phyloP scores from a whole-genome alignment of 2,329 filamentous ascomycete species.

The Aspergillus glaucus region DNA sequence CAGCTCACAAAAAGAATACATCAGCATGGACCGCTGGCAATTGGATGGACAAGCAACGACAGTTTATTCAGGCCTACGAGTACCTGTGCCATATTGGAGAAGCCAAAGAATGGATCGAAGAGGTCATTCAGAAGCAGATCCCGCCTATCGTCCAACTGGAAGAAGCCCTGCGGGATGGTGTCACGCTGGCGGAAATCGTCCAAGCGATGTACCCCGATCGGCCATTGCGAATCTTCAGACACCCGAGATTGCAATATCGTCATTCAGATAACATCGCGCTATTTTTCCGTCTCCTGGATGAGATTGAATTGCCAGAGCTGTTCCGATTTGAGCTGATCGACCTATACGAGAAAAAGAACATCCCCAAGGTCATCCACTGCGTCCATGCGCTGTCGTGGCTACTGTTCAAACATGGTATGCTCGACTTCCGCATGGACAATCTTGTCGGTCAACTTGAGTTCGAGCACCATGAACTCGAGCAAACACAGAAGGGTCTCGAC shows the following conservation, averaged over 20 bases:
- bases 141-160: slow-evolving; percentile 91
- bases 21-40: slow-evolving; percentile 76
- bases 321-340: slow-evolving; percentile 97
- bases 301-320: slow-evolving; percentile 86
- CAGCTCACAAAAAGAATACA: slow-evolving; percentile 45
- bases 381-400: slow-evolving; percentile 97
- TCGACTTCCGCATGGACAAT: slow-evolving; percentile 94
- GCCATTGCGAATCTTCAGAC: slow-evolving; percentile 73
- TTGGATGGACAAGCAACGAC: slow-evolving; percentile 98
- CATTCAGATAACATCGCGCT: slow-evolving; percentile 97
- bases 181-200: slow-evolving; percentile 90
- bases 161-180: slow-evolving; percentile 83
- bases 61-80: slow-evolving; percentile 94
- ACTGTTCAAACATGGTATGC: slow-evolving; percentile 88
- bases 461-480: slow-evolving; percentile 93
- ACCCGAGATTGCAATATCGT: slow-evolving; percentile 79
- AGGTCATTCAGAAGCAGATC: slow-evolving; percentile 76
- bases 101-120: slow-evolving; percentile 98
- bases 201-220: slow-evolving; percentile 76
- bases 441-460: slow-evolving; percentile 94
- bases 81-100: slow-evolving; percentile 98
- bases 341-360: slow-evolving; percentile 98
- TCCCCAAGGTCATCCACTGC: slow-evolving; percentile 98
- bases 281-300: slow-evolving; percentile 89
- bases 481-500: slow-evolving; percentile 93